Base-by-base conservation (phyloP, 768 basidiomycete species). In the Tylopilus vinaceipallidus region DNA sequence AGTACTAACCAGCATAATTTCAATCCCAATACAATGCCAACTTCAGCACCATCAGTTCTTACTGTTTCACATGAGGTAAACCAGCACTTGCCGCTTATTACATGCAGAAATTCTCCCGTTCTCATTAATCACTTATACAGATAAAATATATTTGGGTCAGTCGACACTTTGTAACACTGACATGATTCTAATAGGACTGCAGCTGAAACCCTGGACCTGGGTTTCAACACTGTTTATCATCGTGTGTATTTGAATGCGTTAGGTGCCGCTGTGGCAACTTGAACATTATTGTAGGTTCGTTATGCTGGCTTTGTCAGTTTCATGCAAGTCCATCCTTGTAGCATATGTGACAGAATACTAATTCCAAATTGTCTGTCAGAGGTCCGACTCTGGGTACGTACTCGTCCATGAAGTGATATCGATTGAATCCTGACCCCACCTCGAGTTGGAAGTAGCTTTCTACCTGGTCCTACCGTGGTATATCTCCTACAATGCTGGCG, bases 71-170 rank as follows among this genome's bases (percentile, higher is more conserved):
- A 38, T 13, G 37, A 38, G 13, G 37, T 38, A 38, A 13, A 8
- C 14, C 22, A 3, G 6, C 22, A 8, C 13, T 22, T 22, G 22
- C 3, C 14, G 13, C 20, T 38, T 38, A 11, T 8, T 32, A 32
- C 13, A 22, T n/a, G n/a, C n/a, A n/a, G n/a, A n/a, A 14, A 23
- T 7, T n/a, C 7, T 9, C 16, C 11, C n/a, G n/a, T n/a, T 22
- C 37, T 16, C 37, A 22, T 13, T 38, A 20, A 38, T 38, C 7
- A 23, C 22, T 13, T 13, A 30, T 30, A 20, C 27, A 51, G 50
- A 14, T 51, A 16, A 33, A 51, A 19, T 36, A 51, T 23, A 35
- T 51, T 8, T 51, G 50, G 50, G 50, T 51, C 39, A 23, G 44
- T n/a, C 6, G 5, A 17, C 24, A 16, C 14, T 11, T 22, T 3